Evolutionary conservation across 2,329 filamentous ascomycete species (phyloP).

Genomic region (Fusarium chuoi): DNA sequence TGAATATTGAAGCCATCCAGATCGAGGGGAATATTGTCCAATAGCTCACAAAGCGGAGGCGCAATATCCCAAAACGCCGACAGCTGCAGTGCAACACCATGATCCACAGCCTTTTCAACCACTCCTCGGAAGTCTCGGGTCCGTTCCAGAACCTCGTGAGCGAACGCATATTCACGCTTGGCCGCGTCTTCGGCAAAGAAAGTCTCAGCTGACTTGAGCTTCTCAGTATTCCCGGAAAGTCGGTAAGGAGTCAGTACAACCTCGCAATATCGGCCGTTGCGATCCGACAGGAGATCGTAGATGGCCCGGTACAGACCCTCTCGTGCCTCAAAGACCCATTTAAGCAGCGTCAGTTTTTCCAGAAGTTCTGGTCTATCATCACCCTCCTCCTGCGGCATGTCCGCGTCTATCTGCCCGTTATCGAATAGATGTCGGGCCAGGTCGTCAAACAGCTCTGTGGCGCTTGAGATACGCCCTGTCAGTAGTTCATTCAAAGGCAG

Average conservation of each 20-base stretch:
- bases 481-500: constrained; percentile 84
- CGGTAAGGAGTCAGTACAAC: constrained; percentile 86
- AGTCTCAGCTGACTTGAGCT: constrained; percentile 78
- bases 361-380: constrained; percentile 94
- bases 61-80: constrained; percentile 99
- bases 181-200: constrained; percentile 86
- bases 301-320: constrained; percentile 86
- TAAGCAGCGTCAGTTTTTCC: constrained; percentile 92
- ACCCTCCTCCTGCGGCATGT: constrained; percentile 91
- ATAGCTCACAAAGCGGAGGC: constrained; percentile 78
- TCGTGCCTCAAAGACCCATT: constrained; percentile 97
- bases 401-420: constrained; percentile 71
- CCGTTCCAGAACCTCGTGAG: constrained; percentile 77
- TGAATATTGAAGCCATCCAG: constrained; percentile 73
- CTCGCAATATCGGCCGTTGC: constrained; percentile 86
- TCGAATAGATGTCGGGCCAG: constrained; percentile 78
- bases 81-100: constrained; percentile 90
- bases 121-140: constrained; percentile 80
- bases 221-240: constrained; percentile 78
- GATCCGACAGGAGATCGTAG: constrained; percentile 84
- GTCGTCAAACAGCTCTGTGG: constrained; percentile 81
- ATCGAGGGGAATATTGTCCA: constrained; percentile 79
- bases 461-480: constrained; percentile 76
- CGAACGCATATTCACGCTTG: constrained; percentile 76
- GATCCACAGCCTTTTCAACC: constrained; percentile 84